These are phyloP conservation scores for Fraxinus cuspidata DNA, from an alignment of 257 asterid genomes.

Conservation along the genomic window DNA sequence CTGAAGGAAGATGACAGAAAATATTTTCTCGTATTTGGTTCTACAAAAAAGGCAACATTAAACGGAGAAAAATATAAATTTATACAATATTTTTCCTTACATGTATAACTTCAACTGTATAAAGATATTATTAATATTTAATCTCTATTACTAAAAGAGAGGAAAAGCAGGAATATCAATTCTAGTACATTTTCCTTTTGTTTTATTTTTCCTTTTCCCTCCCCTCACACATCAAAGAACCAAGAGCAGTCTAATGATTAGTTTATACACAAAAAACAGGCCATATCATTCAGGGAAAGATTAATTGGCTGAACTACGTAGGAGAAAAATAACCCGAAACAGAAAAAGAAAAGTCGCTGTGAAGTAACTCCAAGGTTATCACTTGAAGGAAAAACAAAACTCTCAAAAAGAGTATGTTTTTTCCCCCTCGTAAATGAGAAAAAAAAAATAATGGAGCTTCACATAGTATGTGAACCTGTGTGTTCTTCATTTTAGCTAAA, in stretches of 20 bases:
- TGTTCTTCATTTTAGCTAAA: constrained; percentile 53
- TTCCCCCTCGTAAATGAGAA: not conserved
- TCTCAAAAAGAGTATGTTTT: not conserved
- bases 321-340: too few relatives aligned
- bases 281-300: not conserved
- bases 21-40: not conserved
- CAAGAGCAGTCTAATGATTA: not conserved
- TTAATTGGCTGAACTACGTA: too few relatives aligned
- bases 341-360: not conserved
- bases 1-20: not conserved
- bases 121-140: not conserved
- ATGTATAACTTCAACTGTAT: not conserved
- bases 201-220: not conserved
- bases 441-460: not conserved
- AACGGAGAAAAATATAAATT: not conserved
- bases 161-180: not conserved
- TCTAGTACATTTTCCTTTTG: not conserved
- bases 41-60: not conserved
- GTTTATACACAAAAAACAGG: not conserved
- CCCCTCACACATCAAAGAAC: not conserved
- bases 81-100: not conserved
- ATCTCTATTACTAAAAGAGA: not conserved
- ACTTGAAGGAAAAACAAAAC: not conserved
- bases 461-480: constrained; percentile 34
- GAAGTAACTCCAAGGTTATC: not conserved